phyloP scores from a whole-genome alignment of 495 filamentous ascomycete genomes.

The Polyplosphaeria fusca region DNA sequence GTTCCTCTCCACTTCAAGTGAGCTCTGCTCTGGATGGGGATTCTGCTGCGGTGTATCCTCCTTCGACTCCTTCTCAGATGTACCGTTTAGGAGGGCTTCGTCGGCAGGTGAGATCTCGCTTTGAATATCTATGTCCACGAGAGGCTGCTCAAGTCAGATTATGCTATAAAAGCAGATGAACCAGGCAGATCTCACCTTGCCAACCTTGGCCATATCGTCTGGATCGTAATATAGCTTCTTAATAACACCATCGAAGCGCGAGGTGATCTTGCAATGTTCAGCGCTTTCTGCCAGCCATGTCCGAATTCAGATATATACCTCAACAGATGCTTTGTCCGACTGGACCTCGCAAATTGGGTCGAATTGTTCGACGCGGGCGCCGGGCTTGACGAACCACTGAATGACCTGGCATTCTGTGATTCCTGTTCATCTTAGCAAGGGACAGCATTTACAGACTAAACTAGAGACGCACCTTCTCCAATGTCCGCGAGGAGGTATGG shows the following conservation, averaged over 20 bases:
- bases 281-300: neutral
- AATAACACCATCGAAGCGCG: conserved; percentile 88
- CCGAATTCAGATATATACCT: conserved; percentile 47
- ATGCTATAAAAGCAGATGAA: neutral
- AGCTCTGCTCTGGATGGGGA: conserved; percentile 35
- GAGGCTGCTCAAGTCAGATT: conserved; percentile 48
- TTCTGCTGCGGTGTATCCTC: conserved; percentile 8
- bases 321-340: conserved; percentile 96
- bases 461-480: conserved; percentile 70
- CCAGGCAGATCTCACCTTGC: conserved; percentile 46
- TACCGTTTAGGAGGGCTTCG: conserved; percentile 44
- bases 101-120: conserved; percentile 59
- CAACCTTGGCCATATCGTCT: conserved; percentile 93
- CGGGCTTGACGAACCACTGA: conserved; percentile 98
- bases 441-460: neutral
- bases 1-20: conserved; percentile 26
- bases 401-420: conserved; percentile 98
- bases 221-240: conserved; percentile 95
- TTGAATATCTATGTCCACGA: conserved; percentile 74
- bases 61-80: conserved; percentile 18
- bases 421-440: conserved; percentile 49
- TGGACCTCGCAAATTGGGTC: conserved; percentile 97
- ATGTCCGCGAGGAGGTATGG: conserved; percentile 94
- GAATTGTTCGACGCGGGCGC: conserved; percentile 94
- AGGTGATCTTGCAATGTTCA: conserved; percentile 66